Base-by-base conservation (phyloP, 2,329 filamentous ascomycete genomes). In the Colletotrichum orbiculare region DNA sequence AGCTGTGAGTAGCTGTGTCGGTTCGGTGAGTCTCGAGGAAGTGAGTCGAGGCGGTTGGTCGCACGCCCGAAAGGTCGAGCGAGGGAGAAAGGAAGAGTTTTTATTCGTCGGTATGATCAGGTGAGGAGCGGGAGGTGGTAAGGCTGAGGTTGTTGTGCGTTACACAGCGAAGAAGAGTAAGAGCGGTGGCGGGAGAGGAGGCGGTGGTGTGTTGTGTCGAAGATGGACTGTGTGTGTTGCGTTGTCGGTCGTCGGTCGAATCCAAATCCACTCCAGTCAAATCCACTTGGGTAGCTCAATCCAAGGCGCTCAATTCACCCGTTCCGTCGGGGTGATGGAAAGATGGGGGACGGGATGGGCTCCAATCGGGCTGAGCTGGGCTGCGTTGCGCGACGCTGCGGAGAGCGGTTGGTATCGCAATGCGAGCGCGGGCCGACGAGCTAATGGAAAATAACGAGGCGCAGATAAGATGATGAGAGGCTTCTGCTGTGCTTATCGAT, bases 361-460 rank as follows among this genome's bases (percentile, higher is more conserved):
- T 62, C 47, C 63, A 62, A 63, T 66, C 63, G 63, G 58, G 63
- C 58, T 66, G 58, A 25, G 25, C 25, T 25, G 25, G 25, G 25
- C 25, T 25, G 25, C 25, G 25, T 25, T 25, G 25, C 25, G 25
- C 25, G 25, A 25, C 63, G 47, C 52, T 66, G 59, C 52, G 42
- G 41, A 38, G 47, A 45, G 52, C 58, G 33, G 33, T 41, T 48
- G 25, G 52, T 47, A 47, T 57, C 43, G 53, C 35, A 37, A 41
- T 43, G 41, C 41, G 13, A n/a, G 11, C 4, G 52, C 35, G 49
- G 58, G 47, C 11, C 38, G 58, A 10, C 34, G 39, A 25, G 25
- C 25, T 25, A 25, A 53, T 52, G 13, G 11, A 56, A 59, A 48
- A 41, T 56, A 53, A 38, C 53, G 39, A 47, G 58, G 48, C 47